phyloP scores from a whole-genome alignment of 768 basidiomycete genomes.

The Pleurotus cornucopiae region DNA sequence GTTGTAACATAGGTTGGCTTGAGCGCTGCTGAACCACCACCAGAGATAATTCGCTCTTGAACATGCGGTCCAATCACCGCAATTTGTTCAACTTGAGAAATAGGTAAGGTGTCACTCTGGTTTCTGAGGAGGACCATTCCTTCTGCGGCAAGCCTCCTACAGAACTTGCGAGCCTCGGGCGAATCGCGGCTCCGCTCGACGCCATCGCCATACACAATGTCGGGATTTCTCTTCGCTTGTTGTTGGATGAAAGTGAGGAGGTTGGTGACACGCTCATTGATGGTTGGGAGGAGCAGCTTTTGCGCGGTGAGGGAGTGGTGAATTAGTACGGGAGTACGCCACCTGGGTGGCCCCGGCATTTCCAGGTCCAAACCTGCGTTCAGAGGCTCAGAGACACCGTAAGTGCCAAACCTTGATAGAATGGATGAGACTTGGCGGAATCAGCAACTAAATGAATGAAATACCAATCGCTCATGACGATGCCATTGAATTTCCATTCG shows the following conservation, averaged over 20 bases:
- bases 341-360: conserved; percentile 73
- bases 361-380: conserved; percentile 78
- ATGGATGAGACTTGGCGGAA: background rate
- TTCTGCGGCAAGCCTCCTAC: conserved; percentile 53
- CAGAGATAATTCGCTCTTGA: conserved; percentile 61
- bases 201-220: conserved; percentile 7
- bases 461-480: conserved; percentile 79
- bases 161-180: conserved; percentile 46
- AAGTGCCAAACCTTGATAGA: conserved; percentile 58
- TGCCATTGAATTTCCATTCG: conserved; percentile 71
- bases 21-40: conserved; percentile 75
- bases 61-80: conserved; percentile 71
- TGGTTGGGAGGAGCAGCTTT: conserved; percentile 1
- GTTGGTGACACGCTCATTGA: conserved; percentile 1
- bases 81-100: conserved; percentile 43
- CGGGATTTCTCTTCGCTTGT: background rate
- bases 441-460: background rate
- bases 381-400: conserved; percentile 60
- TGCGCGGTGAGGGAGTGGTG: conserved; percentile 22
- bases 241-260: conserved; percentile 5
- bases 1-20: conserved; percentile 62
- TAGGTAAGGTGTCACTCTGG: conserved; percentile 47
- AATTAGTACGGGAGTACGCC: conserved; percentile 47
- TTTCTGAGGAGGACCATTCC: conserved; percentile 71
- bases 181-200: conserved; percentile 17